These are phyloP conservation scores for Colletotrichum tanaceti DNA, from an alignment of 2,329 filamentous ascomycete genomes.

Conservation along the genomic window DNA sequence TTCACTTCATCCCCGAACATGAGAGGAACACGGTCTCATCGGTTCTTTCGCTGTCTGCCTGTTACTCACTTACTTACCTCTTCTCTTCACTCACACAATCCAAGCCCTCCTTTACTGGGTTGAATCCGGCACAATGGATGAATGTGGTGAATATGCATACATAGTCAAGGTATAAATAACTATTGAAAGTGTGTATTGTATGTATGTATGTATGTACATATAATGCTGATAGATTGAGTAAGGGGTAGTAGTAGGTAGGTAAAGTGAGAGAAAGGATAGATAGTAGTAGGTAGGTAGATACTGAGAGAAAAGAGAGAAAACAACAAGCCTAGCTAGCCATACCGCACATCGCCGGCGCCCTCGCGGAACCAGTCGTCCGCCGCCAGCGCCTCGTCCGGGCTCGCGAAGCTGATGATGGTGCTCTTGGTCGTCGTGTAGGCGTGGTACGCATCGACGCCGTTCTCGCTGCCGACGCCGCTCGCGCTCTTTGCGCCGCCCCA, in stretches of 20 bases:
- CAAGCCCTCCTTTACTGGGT: neutral
- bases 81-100: too few species aligned
- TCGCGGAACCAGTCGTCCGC: slow-evolving; percentile 77
- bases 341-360: slow-evolving; percentile 65
- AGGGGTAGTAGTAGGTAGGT: too few species aligned
- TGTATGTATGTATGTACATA: too few species aligned
- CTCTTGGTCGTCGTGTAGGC: slow-evolving; percentile 72
- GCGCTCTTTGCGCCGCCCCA: slow-evolving; percentile 74
- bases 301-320: too few species aligned
- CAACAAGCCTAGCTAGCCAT: slow-evolving; percentile 57
- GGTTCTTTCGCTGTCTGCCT: neutral
- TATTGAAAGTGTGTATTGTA: too few species aligned
- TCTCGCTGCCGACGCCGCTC: slow-evolving; percentile 78
- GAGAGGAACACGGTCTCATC: slow-evolving; percentile 14
- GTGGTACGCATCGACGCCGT: slow-evolving; percentile 73
- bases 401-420: slow-evolving; percentile 76
- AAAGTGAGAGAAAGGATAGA: too few species aligned
- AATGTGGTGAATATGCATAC: too few species aligned
- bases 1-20: slow-evolving; percentile 36
- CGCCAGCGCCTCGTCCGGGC: slow-evolving; percentile 60
- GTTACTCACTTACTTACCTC: too few species aligned
- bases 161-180: too few species aligned
- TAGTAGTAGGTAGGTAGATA: too few species aligned
- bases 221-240: too few species aligned
- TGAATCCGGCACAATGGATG: neutral